Evolutionary conservation across 2,329 filamentous ascomycete genomes (phyloP), one percentile per base, ranked within the genome.

Genomic region (Stagonosporopsis cucurbitacearum): DNA sequence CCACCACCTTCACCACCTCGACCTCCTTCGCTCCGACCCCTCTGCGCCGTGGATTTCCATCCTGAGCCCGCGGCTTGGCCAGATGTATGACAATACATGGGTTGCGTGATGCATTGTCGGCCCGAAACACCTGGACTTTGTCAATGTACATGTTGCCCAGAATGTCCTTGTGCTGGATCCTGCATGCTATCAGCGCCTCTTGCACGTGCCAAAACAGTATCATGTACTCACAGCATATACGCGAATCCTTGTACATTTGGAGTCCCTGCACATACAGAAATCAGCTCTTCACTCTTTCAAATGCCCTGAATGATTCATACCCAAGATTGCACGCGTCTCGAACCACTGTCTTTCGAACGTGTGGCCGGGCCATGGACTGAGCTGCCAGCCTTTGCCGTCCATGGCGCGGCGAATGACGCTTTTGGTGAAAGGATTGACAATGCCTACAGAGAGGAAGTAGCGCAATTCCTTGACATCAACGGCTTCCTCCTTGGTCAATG

Each of bases 231-330:
- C 2, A 69, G 50, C 20, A 67, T 56, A 36, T 65, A 65, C 2
- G 57, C 64, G 23, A 62, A 65, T 17, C 62, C 62, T 44, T 56
- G 59, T 1, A 65, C 30, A 19, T 65, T 67, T 2, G 63, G 56
- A 12, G 60, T 65, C 4, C 60, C 64, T 62, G n/a, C n/a, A 8
- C 1, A 1, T n/a, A 4, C 19, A n/a, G 15, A 9, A n/a, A 26
- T 57, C 11, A 57, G 39, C 49, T n/a, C n/a, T 36, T 5, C 7
- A 7, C 13, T 4, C 30, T 32, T 32, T 32, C 17, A 9, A 36
- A 5, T 2, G 13, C 19, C 2, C 6, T 6, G 37, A 28, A 6
- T 22, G 23, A 11, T 15, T 15, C 54, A 25, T 49, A 67, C 60
- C 64, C 32, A 69, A 25, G 4, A 69, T 52, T 3, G 66, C 64